Evolutionary conservation across 305 asterid genomes (phyloP), one percentile per base, ranked within the genome.

Genomic region (Rubia peregrina): DNA sequence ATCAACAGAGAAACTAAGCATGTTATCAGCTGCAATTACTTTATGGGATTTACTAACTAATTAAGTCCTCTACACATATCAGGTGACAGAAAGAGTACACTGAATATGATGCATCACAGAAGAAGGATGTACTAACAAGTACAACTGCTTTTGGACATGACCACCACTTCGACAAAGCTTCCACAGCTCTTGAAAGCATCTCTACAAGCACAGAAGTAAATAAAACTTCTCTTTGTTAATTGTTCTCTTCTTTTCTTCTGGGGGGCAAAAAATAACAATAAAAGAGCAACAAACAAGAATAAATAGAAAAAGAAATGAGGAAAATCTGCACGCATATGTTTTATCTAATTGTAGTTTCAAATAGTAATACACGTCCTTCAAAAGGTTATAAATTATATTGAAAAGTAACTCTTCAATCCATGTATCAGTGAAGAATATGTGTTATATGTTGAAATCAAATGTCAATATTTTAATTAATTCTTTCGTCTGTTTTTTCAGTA

Each of bases 91-190:
- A 53, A 69, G 9, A 16, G 48, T 49, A 17, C 1, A 42, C 30
- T 26, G 5, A 17, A 33, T 14, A 17, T 74, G 65, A 63, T 67
- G 79, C 70, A 73, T 64, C 76, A 76, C 80, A 83, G 85, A 77
- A 69, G 78, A 83, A 89, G 82, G 79, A 85, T 89, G 96, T 84
- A 94, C 99, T 91, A 87, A 94, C 99, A 94, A 94, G 95, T 83
- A 94, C 87, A 87, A 89, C 85, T 76, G 96, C 90, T 94, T 85
- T 89, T 78, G 82, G 77, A 72, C 94, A 74, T 76, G 89, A 76
- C 72, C 78, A 82, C 87, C 82, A 79, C 42, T 83, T 73, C 56
- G 82, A 77, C 65, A 83, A 81, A 74, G 83, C 90, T 78, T 89
- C 95, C 85, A 78, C 82, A 56, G 71, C 82, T 82, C 82, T 82